Conservation (phyloP, 1,139 yeast species). For the Debaryomycetaceae sp. region DNA sequence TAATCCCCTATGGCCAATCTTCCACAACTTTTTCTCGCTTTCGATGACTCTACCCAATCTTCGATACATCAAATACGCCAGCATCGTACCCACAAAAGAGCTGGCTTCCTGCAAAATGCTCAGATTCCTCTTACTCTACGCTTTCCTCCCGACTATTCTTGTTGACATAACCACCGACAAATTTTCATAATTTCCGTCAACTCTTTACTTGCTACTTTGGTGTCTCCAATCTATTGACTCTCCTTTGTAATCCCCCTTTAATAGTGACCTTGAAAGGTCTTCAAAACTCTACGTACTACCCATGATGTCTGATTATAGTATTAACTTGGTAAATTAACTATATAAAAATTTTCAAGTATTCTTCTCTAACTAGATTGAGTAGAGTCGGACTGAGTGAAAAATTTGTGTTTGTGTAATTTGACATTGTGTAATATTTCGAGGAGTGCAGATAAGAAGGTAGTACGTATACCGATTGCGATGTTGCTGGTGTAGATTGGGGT, state of each 20-base stretch:
- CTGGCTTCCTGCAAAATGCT: no score
- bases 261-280: slow-evolving; percentile 4
- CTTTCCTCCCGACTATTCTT: no score
- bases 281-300: slow-evolving; percentile 53
- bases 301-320: slow-evolving; percentile 49
- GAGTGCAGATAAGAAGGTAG: slow-evolving; percentile 1
- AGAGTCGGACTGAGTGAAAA: neutral
- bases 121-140: no score
- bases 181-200: no score
- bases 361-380: neutral
- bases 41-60: no score
- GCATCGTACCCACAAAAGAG: no score
- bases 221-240: neutral
- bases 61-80: no score
- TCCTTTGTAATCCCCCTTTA: neutral
- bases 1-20: no score
- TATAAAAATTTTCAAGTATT: neutral
- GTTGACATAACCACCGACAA: no score
- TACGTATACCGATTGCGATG: neutral
- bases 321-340: slow-evolving; percentile 2
- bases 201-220: no score
- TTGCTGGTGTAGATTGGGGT: no score
- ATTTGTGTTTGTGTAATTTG: neutral
- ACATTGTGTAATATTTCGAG: neutral
- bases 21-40: no score